phyloP scores from a whole-genome alignment of 495 filamentous ascomycete species.

The Aspergillus carlsbadensis region DNA sequence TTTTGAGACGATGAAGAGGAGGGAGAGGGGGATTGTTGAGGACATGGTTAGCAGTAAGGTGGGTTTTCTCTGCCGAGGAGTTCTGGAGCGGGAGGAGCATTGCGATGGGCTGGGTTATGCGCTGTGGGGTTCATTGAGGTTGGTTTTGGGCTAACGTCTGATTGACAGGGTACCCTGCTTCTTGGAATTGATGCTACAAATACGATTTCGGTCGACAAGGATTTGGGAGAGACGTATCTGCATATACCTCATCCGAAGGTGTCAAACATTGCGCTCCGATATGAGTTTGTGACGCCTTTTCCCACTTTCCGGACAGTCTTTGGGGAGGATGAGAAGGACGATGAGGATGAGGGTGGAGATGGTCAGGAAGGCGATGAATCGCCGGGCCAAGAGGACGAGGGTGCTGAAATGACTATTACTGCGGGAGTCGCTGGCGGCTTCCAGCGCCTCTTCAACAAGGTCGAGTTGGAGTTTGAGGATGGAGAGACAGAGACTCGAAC shows the following conservation, averaged over 20 bases:
- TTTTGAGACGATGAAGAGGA: constrained; percentile 44
- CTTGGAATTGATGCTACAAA: constrained; percentile 43
- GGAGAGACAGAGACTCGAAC: constrained; percentile 21
- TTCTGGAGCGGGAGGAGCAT: neutral
- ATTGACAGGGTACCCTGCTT: constrained; percentile 32
- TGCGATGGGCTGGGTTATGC: neutral
- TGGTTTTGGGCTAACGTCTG: no score
- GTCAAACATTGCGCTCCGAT: constrained; percentile 29
- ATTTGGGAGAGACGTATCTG: constrained; percentile 30
- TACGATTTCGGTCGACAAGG: constrained; percentile 33
- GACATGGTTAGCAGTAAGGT: constrained; percentile 44
- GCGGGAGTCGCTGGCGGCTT: constrained; percentile 34
- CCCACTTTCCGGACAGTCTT: constrained; percentile 24
- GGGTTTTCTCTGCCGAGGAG: constrained; percentile 19
- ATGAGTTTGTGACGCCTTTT: constrained; percentile 37
- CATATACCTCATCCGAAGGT: constrained; percentile 27
- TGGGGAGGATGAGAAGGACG: constrained; percentile 18
- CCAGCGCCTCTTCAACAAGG: constrained; percentile 19
- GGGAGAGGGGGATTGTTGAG: constrained; percentile 42
- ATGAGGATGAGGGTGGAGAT: constrained; percentile 22
- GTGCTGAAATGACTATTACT: constrained; percentile 30
- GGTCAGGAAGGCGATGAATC: constrained; percentile 3
- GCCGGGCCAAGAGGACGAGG: neutral
- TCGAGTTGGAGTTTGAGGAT: constrained; percentile 26
- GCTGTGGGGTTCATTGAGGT: neutral